Conservation (phyloP, 257 asterid species). For the Mitragyna speciosa region DNA sequence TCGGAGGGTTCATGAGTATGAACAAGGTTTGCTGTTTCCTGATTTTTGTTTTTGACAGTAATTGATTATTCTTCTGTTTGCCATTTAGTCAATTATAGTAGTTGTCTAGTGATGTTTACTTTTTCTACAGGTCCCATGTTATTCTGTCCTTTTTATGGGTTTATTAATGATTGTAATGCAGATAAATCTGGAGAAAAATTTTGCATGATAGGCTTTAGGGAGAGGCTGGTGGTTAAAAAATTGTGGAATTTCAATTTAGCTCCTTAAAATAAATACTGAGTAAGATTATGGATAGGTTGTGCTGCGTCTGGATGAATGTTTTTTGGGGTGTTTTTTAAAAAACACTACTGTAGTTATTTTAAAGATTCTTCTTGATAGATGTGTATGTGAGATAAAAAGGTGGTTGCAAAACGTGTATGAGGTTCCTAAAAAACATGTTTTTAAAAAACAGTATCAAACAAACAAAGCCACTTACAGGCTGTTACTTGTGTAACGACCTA, state of each 20-base stretch:
- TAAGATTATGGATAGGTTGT: background rate
- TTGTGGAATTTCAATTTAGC: background rate
- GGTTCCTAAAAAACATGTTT: too few relatives aligned
- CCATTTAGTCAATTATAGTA: background rate
- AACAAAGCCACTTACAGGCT: background rate
- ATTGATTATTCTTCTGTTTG: background rate
- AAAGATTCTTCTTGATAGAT: too few relatives aligned
- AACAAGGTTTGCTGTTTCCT: conserved; percentile 53
- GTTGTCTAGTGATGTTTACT: background rate
- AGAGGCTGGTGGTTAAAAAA: background rate
- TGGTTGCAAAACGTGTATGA: too few relatives aligned
- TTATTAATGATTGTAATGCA: background rate
- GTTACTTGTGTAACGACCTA: background rate
- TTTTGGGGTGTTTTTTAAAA: too few relatives aligned
- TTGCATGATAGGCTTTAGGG: background rate
- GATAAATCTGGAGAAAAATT: too few relatives aligned
- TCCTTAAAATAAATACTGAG: too few relatives aligned
- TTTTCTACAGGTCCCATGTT: background rate
- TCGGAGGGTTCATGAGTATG: conserved; percentile 77
- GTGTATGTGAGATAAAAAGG: too few relatives aligned
- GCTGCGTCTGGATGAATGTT: too few relatives aligned
- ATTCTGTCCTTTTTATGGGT: background rate
- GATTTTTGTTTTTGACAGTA: background rate
- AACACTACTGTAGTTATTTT: too few relatives aligned
- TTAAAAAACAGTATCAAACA: too few relatives aligned